Conservation (phyloP, 2,329 filamentous ascomycete genomes). For the Aureobasidium sp. region DNA sequence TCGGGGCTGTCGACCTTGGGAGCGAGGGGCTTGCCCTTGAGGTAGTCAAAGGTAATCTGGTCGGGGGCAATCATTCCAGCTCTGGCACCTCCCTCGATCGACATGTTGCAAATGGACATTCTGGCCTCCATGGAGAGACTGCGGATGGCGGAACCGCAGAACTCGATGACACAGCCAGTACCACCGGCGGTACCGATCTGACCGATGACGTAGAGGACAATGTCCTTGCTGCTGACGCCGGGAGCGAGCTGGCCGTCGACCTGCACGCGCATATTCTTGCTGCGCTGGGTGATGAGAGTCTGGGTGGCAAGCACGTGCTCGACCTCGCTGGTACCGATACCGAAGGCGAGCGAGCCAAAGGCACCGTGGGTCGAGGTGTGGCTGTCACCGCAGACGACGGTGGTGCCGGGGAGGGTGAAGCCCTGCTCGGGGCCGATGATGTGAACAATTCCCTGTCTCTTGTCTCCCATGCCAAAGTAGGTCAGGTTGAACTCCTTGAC, state of each 20-base stretch:
- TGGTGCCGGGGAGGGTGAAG: slow-evolving; percentile 94
- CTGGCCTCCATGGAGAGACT: slow-evolving; percentile 84
- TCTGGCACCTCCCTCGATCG: slow-evolving; percentile 89
- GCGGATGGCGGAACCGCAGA: slow-evolving; percentile 89
- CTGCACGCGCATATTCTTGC: slow-evolving; percentile 98
- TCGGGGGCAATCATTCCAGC: slow-evolving; percentile 97
- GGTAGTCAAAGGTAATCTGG: slow-evolving; percentile 87
- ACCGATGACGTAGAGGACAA: slow-evolving; percentile 87
- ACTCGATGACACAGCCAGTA: slow-evolving; percentile 91
- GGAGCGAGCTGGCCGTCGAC: slow-evolving; percentile 83
- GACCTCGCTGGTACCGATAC: slow-evolving; percentile 96
- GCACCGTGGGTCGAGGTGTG: slow-evolving; percentile 97
- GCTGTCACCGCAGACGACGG: slow-evolving; percentile 93
- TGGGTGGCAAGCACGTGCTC: slow-evolving; percentile 97
- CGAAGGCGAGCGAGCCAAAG: slow-evolving; percentile 88
- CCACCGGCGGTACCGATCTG: slow-evolving; percentile 91
- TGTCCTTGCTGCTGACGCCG: slow-evolving; percentile 92
- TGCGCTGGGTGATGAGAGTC: slow-evolving; percentile 85
- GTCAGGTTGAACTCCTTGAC: slow-evolving; percentile 94
- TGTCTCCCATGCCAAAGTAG: slow-evolving; percentile 93
- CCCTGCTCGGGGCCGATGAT: slow-evolving; percentile 98
- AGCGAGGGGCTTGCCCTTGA: slow-evolving; percentile 82
- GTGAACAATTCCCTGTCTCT: slow-evolving; percentile 96
- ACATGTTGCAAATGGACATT: slow-evolving; percentile 99
- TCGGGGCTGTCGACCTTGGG: slow-evolving; percentile 75